Evolutionary conservation across 805 yeast species (phyloP).

Genomic region (Pichia phayaonensis): DNA sequence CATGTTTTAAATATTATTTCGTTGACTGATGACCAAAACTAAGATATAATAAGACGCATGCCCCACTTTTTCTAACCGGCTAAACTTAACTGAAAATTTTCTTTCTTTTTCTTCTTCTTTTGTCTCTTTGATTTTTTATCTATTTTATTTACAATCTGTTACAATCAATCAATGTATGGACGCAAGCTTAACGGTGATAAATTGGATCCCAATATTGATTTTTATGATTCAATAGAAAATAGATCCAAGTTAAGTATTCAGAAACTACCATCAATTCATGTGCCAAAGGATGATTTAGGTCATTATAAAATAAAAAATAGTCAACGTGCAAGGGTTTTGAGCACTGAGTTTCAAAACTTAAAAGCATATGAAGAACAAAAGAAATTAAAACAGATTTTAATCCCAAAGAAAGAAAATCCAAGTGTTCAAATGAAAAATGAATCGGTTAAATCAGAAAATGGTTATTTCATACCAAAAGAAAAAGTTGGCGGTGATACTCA

Average conservation of each 20-base stretch:
- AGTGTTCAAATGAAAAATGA: background rate
- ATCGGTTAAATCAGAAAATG: background rate
- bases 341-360: background rate
- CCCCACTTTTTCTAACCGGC: background rate
- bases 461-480: background rate
- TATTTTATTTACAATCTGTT: background rate
- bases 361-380: background rate
- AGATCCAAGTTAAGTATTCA: constrained; percentile 5
- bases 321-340: background rate
- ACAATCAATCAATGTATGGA: constrained; percentile 6
- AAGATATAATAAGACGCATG: background rate
- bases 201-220: constrained; percentile 18
- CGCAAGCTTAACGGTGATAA: constrained; percentile 21
- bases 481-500: background rate
- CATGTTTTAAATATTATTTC: too few species aligned
- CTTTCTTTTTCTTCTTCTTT: background rate
- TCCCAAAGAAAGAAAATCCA: background rate
- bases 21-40: too few species aligned
- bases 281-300: background rate
- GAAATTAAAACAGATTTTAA: background rate
- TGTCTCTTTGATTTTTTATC: too few species aligned
- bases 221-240: constrained; percentile 11
- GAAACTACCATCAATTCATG: constrained; percentile 1
- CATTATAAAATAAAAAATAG: background rate
- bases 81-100: too few species aligned